Conservation (phyloP, 805 yeast genomes). For the Saitoella complicata region DNA sequence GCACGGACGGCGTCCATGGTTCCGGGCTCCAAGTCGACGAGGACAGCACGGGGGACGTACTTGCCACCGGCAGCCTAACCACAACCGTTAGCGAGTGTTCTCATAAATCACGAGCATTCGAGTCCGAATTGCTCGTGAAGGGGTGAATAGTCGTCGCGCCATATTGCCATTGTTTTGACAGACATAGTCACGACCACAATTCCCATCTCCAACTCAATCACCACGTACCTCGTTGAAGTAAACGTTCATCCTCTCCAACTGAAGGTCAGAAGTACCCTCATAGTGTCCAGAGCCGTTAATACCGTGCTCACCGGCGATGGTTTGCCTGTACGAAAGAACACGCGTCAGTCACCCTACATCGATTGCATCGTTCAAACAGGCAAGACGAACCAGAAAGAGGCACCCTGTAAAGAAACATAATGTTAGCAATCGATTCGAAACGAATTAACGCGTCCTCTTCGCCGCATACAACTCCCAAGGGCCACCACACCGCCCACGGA, state of each 20-base stretch:
- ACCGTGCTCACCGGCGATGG: slow-evolving; percentile 17
- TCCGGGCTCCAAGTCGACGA: slow-evolving; percentile 90
- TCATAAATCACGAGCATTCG: background rate
- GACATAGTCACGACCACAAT: background rate
- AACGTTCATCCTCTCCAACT: slow-evolving; percentile 46
- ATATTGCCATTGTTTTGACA: background rate
- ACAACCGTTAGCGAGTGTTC: background rate
- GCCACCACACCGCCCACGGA: background rate
- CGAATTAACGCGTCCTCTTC: background rate
- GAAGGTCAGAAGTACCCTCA: slow-evolving; percentile 17
- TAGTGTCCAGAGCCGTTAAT: slow-evolving; percentile 15
- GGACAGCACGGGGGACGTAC: slow-evolving; percentile 87
- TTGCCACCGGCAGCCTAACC: slow-evolving; percentile 53
- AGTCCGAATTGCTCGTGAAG: background rate
- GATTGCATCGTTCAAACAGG: too few species aligned
- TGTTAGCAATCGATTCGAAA: slow-evolving; percentile 17
- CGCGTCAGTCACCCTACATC: slow-evolving; percentile 3
- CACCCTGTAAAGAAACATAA: slow-evolving; percentile 29
- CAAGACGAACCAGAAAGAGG: slow-evolving; percentile 65
- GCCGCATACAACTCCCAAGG: background rate
- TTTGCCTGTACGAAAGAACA: slow-evolving; percentile 15
- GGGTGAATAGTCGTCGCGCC: background rate
- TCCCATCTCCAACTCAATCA: background rate
- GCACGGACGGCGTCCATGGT: slow-evolving; percentile 74
- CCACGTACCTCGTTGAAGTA: slow-evolving; percentile 49